A percentile compares a stretch with the other conserved stretches of the same genome.
Evolutionary conservation across 768 basidiomycete genomes (phyloP).

Genomic region (Hygrocybe coccinea): DNA sequence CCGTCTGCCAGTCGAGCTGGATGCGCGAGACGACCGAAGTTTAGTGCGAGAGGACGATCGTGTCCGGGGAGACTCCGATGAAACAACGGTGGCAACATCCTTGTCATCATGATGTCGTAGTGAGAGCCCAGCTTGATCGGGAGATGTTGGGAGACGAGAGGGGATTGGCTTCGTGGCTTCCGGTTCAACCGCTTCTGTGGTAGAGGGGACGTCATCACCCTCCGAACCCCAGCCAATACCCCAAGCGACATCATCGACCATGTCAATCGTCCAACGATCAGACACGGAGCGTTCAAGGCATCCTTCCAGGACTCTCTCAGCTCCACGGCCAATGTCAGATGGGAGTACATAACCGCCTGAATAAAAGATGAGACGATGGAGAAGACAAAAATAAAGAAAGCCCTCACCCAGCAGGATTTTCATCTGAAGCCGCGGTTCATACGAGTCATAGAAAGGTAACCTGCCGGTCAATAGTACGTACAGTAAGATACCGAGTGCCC

Average conservation of each 20-base stretch:
- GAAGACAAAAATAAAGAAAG: too few species aligned
- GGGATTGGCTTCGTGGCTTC: conserved; percentile 7
- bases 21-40: conserved; percentile 50
- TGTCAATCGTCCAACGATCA: conserved; percentile 73
- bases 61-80: conserved; percentile 35
- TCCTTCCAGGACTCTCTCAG: conserved; percentile 67
- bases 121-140: too few species aligned
- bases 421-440: conserved; percentile 87
- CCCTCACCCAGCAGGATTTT: conserved; percentile 81
- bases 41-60: conserved; percentile 39
- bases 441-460: conserved; percentile 87
- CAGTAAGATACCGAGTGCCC: conserved; percentile 89
- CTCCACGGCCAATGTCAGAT: conserved; percentile 50
- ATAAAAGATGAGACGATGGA: too few species aligned
- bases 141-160: conserved; percentile 7
- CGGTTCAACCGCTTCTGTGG: conserved; percentile 23
- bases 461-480: conserved; percentile 82
- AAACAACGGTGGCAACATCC: conserved; percentile 14
- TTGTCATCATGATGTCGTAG: not conserved
- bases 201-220: conserved; percentile 37
- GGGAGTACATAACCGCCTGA: conserved; percentile 63
- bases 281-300: conserved; percentile 65
- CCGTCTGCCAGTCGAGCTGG: conserved; percentile 37
- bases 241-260: conserved; percentile 79
- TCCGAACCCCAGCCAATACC: conserved; percentile 76